Base-by-base conservation (phyloP, 1,284 basidiomycete genomes). In the Ceratobasidium sp. region DNA sequence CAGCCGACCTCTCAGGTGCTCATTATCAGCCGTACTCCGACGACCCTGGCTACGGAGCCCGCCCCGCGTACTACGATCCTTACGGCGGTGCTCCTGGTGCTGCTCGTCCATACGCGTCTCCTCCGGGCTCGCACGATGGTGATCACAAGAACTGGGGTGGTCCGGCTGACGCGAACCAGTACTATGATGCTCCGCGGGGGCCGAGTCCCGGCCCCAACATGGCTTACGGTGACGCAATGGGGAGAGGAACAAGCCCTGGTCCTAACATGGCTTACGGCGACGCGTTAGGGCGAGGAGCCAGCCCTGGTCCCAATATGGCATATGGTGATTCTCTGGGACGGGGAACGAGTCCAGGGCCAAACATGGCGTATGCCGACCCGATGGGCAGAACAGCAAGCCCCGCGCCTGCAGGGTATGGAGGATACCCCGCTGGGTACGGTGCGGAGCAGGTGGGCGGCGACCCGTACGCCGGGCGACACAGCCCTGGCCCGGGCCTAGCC, bases 1-100 rank as follows among this genome's bases (percentile, higher is more conserved):
- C 71, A 13, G 67, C 59, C 21, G 64, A 76, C 52, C 72, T 76
- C 18, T 49, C 74, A 32, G 58, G 54, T 8, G 9, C 57, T n/a
- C 28, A 28, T 14, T 54, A 66, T n/a, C 49, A 49, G 54, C 63
- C 62, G 7, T 93, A 93, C 79, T 85, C 80, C 73, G 91, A 93
- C 77, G 91, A 93, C 74, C 90, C 91, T 0, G 63, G 63, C 26
- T 80, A 77, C 52, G 79, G 81, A 13, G 55, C 59, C 23, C 72
- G 58, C 43, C 79, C 79, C 18, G 84, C 79, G 2, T 91, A 87
- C 80, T 93, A 93, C 35, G 63, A 66, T 35, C 63, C 63, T 38
- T 66, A 66, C 43, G 63, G 63, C n/a, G 49, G 63, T 54, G 63
- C 49, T 6, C 44, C 61, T 16, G 63, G 63, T 14, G 14, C 28